These are phyloP conservation scores for Pulveroboletus frians DNA, from an alignment of 768 basidiomycete species.

Conservation along the genomic window DNA sequence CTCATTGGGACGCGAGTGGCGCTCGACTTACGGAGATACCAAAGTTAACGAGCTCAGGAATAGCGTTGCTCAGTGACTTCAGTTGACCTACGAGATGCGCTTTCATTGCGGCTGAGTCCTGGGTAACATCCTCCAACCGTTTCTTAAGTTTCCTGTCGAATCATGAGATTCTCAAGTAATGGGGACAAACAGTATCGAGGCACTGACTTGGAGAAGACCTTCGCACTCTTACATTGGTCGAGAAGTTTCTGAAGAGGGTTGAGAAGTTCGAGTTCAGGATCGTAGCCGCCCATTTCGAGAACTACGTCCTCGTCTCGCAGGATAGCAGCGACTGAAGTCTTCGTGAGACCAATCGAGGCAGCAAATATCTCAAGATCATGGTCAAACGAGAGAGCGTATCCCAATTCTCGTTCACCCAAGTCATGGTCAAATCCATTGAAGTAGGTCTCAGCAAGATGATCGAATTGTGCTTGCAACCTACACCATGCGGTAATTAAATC, in stretches of 20 bases:
- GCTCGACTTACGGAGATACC: constrained; percentile 68
- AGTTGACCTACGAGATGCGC: constrained; percentile 67
- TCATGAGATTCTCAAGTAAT: constrained; percentile 1
- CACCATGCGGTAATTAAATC: neutral
- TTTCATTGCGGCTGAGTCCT: constrained; percentile 68
- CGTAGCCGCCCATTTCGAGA: constrained; percentile 68
- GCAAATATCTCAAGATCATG: constrained; percentile 92
- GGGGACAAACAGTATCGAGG: neutral
- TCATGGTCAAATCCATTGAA: constrained; percentile 82
- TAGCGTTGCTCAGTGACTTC: constrained; percentile 62
- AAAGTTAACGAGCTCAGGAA: constrained; percentile 83
- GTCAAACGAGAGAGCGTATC: constrained; percentile 77
- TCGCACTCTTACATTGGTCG: constrained; percentile 77
- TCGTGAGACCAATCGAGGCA: constrained; percentile 84
- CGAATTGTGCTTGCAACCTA: constrained; percentile 90
- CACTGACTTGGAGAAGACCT: constrained; percentile 69
- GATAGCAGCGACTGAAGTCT: constrained; percentile 74
- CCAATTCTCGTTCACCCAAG: constrained; percentile 84
- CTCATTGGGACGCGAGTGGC: neutral
- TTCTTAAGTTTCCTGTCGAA: constrained; percentile 77
- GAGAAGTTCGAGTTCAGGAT: constrained; percentile 72
- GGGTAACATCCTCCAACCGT: constrained; percentile 74
- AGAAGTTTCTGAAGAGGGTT: constrained; percentile 78
- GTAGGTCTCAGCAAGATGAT: constrained; percentile 85
- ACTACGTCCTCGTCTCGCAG: constrained; percentile 75